Evolutionary conservation across 2,329 filamentous ascomycete species (phyloP), one percentile per base, ranked within the genome.

Genomic region (Ilyonectria mors-panacis): DNA sequence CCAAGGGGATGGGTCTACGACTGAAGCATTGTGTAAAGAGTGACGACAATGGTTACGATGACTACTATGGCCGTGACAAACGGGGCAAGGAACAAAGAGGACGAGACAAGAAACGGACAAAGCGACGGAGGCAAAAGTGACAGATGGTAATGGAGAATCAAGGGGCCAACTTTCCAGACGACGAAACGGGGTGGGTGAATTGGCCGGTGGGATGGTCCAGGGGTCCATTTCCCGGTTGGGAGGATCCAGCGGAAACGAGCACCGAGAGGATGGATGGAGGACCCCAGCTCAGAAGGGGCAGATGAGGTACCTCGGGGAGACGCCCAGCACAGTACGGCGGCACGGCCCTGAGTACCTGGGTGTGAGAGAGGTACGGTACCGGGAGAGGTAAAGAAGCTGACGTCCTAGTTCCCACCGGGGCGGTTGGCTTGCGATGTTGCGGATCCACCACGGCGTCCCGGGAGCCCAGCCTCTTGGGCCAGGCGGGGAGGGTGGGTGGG

Each of bases 251-350:
- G 59, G 63, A 63, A 70, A 70, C 65, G 58, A 70, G 70, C 66
- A 74, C 73, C 70, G 67, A 76, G 66, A 69, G 71, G 67, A 69
- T 28, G 71, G 67, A 69, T 21, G 68, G 70, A 56, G 66, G 62
- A 53, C 64, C 71, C 70, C 63, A 54, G 72, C 62, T 56, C 71
- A 56, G 65, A 63, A 13, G 35, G 53, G 58, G 55, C 44, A 57
- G 65, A 58, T n/a, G 42, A 57, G 62, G 73, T 74, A 70, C 73
- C 51, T 70, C 26, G 47, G 51, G 51, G 59, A 28, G 61, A 59
- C 54, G 39, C 50, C 51, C 13, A 42, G 60, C 62, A 75, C 71
- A 75, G 73, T 75, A 62, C 33, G 59, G 28, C n/a, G 26, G 21
- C 56, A 74, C 73, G 70, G 73, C 48, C 59, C 60, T 54, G 68